These are phyloP conservation scores for Pichia eremophila DNA, from an alignment of 805 yeast genomes.

Conservation along the genomic window DNA sequence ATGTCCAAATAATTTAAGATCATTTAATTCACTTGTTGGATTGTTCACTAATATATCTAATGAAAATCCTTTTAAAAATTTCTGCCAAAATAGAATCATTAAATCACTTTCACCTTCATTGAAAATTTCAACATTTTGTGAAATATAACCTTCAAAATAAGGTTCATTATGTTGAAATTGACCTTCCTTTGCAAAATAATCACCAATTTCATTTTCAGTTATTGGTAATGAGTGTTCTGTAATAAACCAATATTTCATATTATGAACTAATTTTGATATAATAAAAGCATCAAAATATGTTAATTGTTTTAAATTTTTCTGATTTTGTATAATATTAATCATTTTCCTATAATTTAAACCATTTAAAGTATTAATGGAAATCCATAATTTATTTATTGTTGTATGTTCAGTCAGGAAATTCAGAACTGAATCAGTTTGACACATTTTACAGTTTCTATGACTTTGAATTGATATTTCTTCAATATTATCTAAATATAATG, in stretches of 20 bases:
- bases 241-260: slow-evolving; percentile 20
- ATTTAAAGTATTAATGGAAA: slow-evolving; percentile 16
- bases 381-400: slow-evolving; percentile 8
- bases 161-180: slow-evolving; percentile 14
- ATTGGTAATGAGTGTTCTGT: slow-evolving; percentile 12
- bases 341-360: slow-evolving; percentile 8
- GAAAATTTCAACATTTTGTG: slow-evolving; percentile 14
- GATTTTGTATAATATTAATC: slow-evolving; percentile 2
- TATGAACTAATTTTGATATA: slow-evolving; percentile 12
- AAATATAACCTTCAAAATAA: slow-evolving; percentile 11
- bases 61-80: slow-evolving; percentile 11
- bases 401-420: slow-evolving; percentile 7
- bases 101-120: slow-evolving; percentile 12
- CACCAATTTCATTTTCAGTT: slow-evolving; percentile 11
- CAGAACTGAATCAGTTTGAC: slow-evolving; percentile 17
- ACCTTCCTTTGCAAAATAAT: slow-evolving; percentile 15
- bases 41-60: slow-evolving; percentile 6
- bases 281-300: slow-evolving; percentile 19
- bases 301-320: slow-evolving; percentile 8
- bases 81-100: slow-evolving; percentile 19
- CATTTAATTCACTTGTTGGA: not conserved
- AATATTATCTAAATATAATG: slow-evolving; percentile 14
- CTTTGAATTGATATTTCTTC: slow-evolving; percentile 16
- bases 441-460: slow-evolving; percentile 20
- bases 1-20: slow-evolving; percentile 20